Evolutionary conservation across 106 monocot genomes (phyloP).

Genomic region (Iris macrosiphon): DNA sequence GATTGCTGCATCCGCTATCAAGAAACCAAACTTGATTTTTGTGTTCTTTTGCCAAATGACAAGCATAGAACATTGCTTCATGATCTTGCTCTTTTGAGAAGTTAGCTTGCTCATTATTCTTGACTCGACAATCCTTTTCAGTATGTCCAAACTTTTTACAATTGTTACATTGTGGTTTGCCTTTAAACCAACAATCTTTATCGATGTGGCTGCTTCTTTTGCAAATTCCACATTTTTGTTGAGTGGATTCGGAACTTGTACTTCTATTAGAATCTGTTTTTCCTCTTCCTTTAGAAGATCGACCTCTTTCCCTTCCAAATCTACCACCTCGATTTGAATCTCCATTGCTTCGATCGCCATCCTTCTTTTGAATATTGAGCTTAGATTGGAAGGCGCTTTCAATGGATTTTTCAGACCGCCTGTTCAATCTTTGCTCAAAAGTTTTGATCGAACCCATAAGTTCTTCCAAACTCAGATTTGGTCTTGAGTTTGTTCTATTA

Average conservation of each 20-base stretch:
- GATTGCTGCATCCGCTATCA: slow-evolving; percentile 1
- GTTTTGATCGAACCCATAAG: neutral
- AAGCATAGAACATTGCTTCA: neutral
- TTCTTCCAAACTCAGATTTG: neutral
- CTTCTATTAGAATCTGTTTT: neutral
- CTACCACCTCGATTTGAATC: neutral
- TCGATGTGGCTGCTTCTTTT: neutral
- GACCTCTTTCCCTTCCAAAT: too few relatives aligned
- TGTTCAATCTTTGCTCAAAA: neutral
- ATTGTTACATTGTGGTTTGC: neutral
- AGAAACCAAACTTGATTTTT: neutral
- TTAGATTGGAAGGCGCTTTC: neutral
- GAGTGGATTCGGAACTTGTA: neutral
- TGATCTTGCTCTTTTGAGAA: neutral
- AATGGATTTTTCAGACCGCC: neutral
- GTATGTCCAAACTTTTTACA: neutral
- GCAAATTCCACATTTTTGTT: neutral
- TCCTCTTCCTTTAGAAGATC: neutral
- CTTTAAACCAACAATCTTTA: neutral
- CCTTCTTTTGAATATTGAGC: neutral
- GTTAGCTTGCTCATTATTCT: neutral
- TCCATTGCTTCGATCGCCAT: neutral
- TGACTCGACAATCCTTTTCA: neutral
- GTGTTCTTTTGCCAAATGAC: neutral
- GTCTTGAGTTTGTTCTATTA: neutral